Base-by-base conservation (phyloP, 2,329 filamentous ascomycete genomes). In the Aspergillus fischeri region DNA sequence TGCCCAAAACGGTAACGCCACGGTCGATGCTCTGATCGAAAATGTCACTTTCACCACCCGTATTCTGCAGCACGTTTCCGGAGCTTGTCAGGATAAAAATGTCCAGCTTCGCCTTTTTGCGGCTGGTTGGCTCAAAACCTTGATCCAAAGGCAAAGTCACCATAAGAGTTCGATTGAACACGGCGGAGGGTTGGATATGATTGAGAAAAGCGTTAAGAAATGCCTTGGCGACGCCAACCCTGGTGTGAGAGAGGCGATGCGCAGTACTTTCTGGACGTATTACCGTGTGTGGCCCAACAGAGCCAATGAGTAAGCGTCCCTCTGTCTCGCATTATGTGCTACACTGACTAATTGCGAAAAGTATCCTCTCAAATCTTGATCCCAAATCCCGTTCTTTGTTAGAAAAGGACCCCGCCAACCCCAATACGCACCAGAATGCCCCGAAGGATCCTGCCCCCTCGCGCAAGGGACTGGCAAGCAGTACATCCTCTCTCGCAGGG, bases 21-120 rank as follows among this genome's bases (percentile, higher is more conserved):
- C 90, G 0, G 87, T 96, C n/a, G 88, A 94, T 63, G 85, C 82
- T 21, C 87, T 99, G 53, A 83, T 97, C 61, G 84, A 86, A 60
- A 87, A 88, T 65, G 88, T 89, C 29, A 88, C 92, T 0, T 97
- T 93, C 75, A 92, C 83, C 60, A 79, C 81, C 58, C 88, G 92
- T 28, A 81, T 97, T 60, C 83, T 97, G 80, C 90, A 96, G 72
- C 93, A 97, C 67, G 80, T 97, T 50, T 90, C 86, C 79, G 78
- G 79, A 54, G 92, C 93, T 25, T 89, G 85, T 60, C 89, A 95
- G 71, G 93, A 99, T 77, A 97, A 97, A 78, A 97, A 97, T 69
- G 88, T 92, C 2, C 89, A 94, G 68, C 88, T 92, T 17, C 86
- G 94, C 60, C 84, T 85, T 1, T 96, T 88, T 73, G 88, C 87